These are phyloP conservation scores for Solanum piurae DNA, from an alignment of 257 asterid genomes.

Conservation along the genomic window DNA sequence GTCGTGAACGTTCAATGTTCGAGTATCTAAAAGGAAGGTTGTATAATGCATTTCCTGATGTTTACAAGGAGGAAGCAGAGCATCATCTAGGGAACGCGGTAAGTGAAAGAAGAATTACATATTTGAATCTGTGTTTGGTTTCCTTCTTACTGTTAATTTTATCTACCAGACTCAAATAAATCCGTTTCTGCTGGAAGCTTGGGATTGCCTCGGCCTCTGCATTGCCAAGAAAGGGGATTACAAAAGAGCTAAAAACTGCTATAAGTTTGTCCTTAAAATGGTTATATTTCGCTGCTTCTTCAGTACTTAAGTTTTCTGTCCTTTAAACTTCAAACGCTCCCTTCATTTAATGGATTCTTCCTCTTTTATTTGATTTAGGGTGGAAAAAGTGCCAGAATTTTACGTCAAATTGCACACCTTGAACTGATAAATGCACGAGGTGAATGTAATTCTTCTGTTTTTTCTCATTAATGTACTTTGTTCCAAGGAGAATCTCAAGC, in stretches of 20 bases:
- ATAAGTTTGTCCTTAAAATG: background rate
- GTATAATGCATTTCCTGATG: background rate
- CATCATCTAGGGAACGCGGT: no score
- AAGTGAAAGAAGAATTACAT: background rate
- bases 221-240: rapidly evolving
- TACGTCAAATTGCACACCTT: background rate
- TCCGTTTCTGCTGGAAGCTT: no score
- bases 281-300: background rate
- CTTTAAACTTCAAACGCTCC: background rate
- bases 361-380: background rate
- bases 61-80: background rate
- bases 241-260: background rate
- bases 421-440: no score
- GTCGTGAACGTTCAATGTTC: background rate
- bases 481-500: background rate
- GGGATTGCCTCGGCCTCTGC: no score
- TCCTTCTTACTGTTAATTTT: background rate
- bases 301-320: background rate
- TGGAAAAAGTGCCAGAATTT: no score
- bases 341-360: background rate
- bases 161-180: background rate
- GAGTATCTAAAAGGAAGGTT: background rate
- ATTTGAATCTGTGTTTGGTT: background rate
- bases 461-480: background rate
- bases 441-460: no score